Conservation (phyloP, 202 grass and related monocot genomes). For the Brachypodium distachyon region DNA sequence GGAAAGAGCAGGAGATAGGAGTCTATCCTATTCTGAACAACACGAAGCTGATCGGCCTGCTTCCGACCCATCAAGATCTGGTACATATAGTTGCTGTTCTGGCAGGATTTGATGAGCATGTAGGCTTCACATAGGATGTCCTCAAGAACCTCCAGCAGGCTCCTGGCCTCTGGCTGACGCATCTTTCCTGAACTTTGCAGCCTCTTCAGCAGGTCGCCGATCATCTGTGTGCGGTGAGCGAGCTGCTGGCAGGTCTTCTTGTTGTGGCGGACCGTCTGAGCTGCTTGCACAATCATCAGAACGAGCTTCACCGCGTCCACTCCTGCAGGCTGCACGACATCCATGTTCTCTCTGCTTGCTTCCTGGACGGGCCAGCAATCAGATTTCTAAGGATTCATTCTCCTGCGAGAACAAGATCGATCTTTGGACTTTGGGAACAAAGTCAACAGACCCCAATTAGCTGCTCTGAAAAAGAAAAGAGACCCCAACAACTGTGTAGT, state of each 20-base stretch:
- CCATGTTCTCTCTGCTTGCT: background rate
- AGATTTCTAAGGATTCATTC: background rate
- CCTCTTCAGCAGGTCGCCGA: slow-evolving; percentile 40
- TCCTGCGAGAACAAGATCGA: background rate
- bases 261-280: slow-evolving; percentile 35
- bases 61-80: background rate
- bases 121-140: slow-evolving; percentile 2
- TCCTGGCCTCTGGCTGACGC: slow-evolving; percentile 39
- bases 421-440: no score
- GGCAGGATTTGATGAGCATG: background rate
- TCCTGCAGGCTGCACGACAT: slow-evolving; percentile 37
- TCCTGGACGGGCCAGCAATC: background rate
- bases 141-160: slow-evolving; percentile 31
- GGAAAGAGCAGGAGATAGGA: slow-evolving; percentile 22
- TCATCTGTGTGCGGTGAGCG: slow-evolving; percentile 35
- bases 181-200: slow-evolving; percentile 38
- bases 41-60: slow-evolving; percentile 4
- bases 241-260: slow-evolving; percentile 50
- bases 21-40: slow-evolving; percentile 3
- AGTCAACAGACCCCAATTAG: background rate
- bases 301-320: slow-evolving; percentile 48
- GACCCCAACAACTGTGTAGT: no score
- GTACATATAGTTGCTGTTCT: background rate
- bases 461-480: no score
- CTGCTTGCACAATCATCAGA: slow-evolving; percentile 30